A percentile compares a stretch with the other conserved stretches of the same genome.
Evolutionary conservation across 2,329 filamentous ascomycete genomes (phyloP).

Genomic region (Leptographium lundbergii): DNA sequence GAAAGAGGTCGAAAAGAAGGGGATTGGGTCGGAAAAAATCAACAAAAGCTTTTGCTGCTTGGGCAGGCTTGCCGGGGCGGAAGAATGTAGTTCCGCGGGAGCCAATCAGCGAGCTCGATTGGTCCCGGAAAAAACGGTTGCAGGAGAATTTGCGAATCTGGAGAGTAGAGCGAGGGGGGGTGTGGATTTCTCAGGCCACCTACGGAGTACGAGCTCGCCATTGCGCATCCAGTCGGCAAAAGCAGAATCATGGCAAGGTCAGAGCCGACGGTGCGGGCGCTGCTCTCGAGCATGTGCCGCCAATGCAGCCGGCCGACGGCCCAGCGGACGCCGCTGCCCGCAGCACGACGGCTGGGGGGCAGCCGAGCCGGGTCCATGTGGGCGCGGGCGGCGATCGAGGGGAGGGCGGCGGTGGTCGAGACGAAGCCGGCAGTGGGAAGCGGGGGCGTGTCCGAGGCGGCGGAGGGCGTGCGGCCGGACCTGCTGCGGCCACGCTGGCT

Average conservation of each 20-base stretch:
- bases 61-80: constrained; percentile 4
- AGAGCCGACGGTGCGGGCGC: constrained; percentile 13
- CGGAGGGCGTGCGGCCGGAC: neutral
- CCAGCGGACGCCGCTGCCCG: neutral
- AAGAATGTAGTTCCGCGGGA: constrained; percentile 6
- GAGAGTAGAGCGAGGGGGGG: neutral
- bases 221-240: neutral
- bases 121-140: neutral
- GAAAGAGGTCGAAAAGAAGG: neutral
- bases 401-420: neutral
- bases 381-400: too few relatives aligned
- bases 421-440: neutral
- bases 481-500: neutral
- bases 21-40: constrained; percentile 4
- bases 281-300: constrained; percentile 14
- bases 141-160: neutral
- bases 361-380: neutral
- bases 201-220: neutral
- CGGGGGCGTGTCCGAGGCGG: neutral
- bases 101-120: constrained; percentile 11
- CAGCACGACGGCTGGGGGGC: neutral
- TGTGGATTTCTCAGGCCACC: constrained; percentile 6
- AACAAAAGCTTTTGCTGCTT: constrained; percentile 2
- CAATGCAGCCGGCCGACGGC: constrained; percentile 9
- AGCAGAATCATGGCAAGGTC: neutral